phyloP scores from a whole-genome alignment of 2,329 filamentous ascomycete genomes.

The Botrytis hyacinthi region DNA sequence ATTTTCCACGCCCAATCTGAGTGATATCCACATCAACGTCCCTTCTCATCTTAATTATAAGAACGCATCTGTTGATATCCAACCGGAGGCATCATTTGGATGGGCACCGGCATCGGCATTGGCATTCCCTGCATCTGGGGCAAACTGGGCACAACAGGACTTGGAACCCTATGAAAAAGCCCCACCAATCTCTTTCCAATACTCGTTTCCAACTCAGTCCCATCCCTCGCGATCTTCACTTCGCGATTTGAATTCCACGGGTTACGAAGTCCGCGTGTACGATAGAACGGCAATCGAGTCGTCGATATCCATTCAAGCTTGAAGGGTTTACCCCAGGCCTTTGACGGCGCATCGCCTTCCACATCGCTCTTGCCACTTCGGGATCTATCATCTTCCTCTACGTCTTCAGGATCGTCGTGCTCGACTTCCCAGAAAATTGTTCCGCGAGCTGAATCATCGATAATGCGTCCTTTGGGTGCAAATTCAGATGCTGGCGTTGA shows the following conservation, averaged over 20 bases:
- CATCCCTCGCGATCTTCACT: slow-evolving; percentile 93
- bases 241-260: slow-evolving; percentile 94
- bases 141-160: slow-evolving; percentile 31
- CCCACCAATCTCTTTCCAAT: slow-evolving; percentile 74
- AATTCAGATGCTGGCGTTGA: slow-evolving; percentile 74
- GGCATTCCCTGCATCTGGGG: slow-evolving; percentile 24
- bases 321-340: slow-evolving; percentile 86
- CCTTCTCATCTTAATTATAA: slow-evolving; percentile 20
- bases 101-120: slow-evolving; percentile 23
- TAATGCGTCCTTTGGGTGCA: slow-evolving; percentile 79
- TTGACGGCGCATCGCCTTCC: slow-evolving; percentile 39
- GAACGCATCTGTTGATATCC: slow-evolving; percentile 32
- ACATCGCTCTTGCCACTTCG: slow-evolving; percentile 44
- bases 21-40: background rate
- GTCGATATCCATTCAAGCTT: slow-evolving; percentile 88
- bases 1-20: background rate
- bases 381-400: slow-evolving; percentile 44
- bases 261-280: slow-evolving; percentile 82
- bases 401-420: slow-evolving; percentile 49
- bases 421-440: slow-evolving; percentile 97
- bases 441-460: slow-evolving; percentile 88
- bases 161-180: slow-evolving; percentile 65
- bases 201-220: slow-evolving; percentile 84
- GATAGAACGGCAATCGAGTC: slow-evolving; percentile 79
- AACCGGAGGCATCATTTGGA: slow-evolving; percentile 21